These are phyloP conservation scores for Diutina sp. DNA, from an alignment of 1,139 yeast genomes.

Conservation along the genomic window DNA sequence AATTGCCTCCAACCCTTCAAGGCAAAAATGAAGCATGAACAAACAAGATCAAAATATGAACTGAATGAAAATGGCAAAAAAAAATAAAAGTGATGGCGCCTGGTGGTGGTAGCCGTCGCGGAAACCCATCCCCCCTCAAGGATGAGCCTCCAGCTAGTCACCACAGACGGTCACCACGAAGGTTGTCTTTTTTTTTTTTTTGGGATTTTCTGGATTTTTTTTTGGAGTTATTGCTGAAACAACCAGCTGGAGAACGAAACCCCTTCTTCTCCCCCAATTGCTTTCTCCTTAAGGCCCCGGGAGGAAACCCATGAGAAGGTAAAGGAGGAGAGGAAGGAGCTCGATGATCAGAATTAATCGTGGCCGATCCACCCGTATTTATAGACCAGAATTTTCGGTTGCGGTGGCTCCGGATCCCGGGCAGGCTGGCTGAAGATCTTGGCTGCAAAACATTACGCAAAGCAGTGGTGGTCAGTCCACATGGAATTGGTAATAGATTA, in stretches of 20 bases:
- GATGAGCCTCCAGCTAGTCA: background rate
- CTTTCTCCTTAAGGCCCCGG: background rate
- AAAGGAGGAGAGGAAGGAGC: background rate
- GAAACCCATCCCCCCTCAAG: background rate
- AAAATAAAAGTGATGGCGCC: background rate
- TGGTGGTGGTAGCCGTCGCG: background rate
- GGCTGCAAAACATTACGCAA: background rate
- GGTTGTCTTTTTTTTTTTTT: background rate
- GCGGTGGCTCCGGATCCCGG: background rate
- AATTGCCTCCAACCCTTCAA: background rate
- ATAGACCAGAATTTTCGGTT: background rate
- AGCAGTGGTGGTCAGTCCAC: background rate
- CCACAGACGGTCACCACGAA: background rate
- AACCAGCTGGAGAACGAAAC: background rate
- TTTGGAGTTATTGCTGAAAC: background rate
- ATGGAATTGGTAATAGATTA: background rate
- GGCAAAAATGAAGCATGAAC: background rate
- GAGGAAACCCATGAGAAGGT: background rate
- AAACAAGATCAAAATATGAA: slow-evolving; percentile 1
- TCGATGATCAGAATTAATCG: background rate
- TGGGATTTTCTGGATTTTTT: background rate
- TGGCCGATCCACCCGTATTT: background rate
- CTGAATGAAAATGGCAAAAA: background rate
- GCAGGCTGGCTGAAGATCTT: background rate
- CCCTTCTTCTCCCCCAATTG: background rate